Evolutionary conservation across 2,329 filamentous ascomycete genomes (phyloP), one percentile per base, ranked within the genome.

Genomic region (Cadophora luteo-olivacea): DNA sequence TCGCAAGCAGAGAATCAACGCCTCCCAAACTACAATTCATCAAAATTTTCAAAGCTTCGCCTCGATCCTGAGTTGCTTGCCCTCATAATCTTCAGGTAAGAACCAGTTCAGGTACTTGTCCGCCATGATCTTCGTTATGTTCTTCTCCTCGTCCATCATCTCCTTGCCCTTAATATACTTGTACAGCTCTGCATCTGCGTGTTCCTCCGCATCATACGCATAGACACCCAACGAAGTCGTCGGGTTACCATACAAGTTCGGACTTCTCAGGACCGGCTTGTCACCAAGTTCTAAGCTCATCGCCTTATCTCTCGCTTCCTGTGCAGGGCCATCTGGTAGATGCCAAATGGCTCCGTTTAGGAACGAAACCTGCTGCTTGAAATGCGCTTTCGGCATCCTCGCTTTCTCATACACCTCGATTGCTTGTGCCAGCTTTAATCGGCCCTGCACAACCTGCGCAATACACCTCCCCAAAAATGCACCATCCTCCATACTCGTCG

Each of bases 401-500:
- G 78, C 78, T 52, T 76, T 74, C 72, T 83, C 81, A 65, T 82
- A 82, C 9, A 82, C 72, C 4, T 69, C 51, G 33, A 82, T 72
- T 5, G 80, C 81, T 36, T 81, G 77, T 7, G 70, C 41, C 4
- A 82, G 68, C 22, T 66, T 74, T 4, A 83, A 68, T 14, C 72
- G 73, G 22, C 79, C 79, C 25, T 76, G 65, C 1, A 81, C 72
- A 5, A 81, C 81, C 48, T 77, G 73, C 4, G 72, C 74, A 29
- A 83, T 73, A 65, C 80, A 79, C 14, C 76, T 71, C 5, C 77
- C 81, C 0, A 83, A 76, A 67, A 82, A 81, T 3, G 78, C 78
- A 11, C 80, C 81, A 73, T 83, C 81, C 73, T 83, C 81, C 79
- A 82, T 82, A 1, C 78, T 77, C 8, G 79, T 82, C n/a, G 81